Evolutionary conservation across 2,329 filamentous ascomycete species (phyloP), one percentile per base, ranked within the genome.

Genomic region (Elsinoe perseae): DNA sequence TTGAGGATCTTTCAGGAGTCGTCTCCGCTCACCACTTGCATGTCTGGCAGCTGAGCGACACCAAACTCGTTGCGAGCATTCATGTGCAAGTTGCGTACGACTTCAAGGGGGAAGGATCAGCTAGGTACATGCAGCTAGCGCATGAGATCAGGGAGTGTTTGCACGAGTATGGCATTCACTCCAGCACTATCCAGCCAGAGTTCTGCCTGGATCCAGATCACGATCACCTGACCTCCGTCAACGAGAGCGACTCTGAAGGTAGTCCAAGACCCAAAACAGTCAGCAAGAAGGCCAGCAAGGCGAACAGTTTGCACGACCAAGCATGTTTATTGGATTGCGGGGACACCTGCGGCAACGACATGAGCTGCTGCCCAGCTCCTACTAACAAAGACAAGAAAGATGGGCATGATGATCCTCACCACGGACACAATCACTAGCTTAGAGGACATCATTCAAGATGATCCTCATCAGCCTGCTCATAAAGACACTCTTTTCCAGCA

Each of bases 41-140:
- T 69, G 90, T 98, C 60, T 98, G 93, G 93, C 92, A 97, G 71
- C 80, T 98, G 30, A 95, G 87, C 14, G 92, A 97, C 68, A 93
- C 90, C 54, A 95, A 96, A 75, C 78, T 95, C 30, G 86, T 98
- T 34, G 92, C 93, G 10, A 93, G 87, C 9, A 82, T 98, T 72
- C 93, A 98, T 68, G 85, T 98, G 43, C 89, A 95, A 69, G 86
- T 98, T 20, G 84, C 85, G 46, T 95, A 95, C 69, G 87, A 91
- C 63, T 90, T 95, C 70, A 85, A 90, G 67, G 87, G 87, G 50
- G 83, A 90, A 63, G 86, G 86, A 40, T 82, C 80, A 0, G 79
- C 80, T 56, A 83, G 85, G 65, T 98, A 97, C 73, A 98, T 98
- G 92, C 80, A 85, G 61, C 80, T 98, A 36, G 89, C 92, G 18